Conservation (phyloP, 163 green algal species). For the Chlamydomonas reinhardtii region DNA sequence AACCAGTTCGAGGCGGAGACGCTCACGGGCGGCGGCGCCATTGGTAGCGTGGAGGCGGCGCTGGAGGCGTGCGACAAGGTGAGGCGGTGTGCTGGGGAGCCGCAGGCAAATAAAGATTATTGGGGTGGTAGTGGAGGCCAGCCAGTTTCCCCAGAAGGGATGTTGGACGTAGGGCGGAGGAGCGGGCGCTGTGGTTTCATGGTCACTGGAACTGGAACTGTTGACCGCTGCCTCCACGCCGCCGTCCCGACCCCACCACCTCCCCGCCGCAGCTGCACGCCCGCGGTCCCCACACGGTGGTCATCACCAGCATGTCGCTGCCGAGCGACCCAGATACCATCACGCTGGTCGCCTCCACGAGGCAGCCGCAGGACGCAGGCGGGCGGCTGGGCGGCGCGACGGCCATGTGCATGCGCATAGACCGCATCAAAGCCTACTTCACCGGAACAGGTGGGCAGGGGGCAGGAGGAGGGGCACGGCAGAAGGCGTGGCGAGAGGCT, state of each 20-base stretch:
- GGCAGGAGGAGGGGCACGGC: too few species aligned
- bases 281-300: constrained; percentile 80
- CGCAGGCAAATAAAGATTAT: too few species aligned
- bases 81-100: too few species aligned
- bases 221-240: too few species aligned
- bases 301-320: constrained; percentile 77
- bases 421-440: constrained; percentile 79
- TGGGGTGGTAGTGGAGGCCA: too few species aligned
- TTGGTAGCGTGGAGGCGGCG: constrained; percentile 69
- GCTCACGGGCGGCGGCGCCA: constrained; percentile 79
- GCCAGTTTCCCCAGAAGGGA: too few species aligned
- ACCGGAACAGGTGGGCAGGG: constrained; percentile 85
- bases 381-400: constrained; percentile 16
- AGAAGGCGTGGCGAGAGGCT: too few species aligned
- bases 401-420: constrained; percentile 72
- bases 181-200: too few species aligned
- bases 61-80: constrained; percentile 64
- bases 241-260: too few species aligned
- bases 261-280: constrained; percentile 63
- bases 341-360: constrained; percentile 53
- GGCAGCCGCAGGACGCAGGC: constrained; percentile 56
- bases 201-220: too few species aligned
- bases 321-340: constrained; percentile 8
- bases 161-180: too few species aligned
- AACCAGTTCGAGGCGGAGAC: constrained; percentile 94